Percentiles rank a stretch among this genome's conserved stretches.
Conservation (phyloP, 805 yeast genomes). For the Wickerhamiella spandovensis region DNA sequence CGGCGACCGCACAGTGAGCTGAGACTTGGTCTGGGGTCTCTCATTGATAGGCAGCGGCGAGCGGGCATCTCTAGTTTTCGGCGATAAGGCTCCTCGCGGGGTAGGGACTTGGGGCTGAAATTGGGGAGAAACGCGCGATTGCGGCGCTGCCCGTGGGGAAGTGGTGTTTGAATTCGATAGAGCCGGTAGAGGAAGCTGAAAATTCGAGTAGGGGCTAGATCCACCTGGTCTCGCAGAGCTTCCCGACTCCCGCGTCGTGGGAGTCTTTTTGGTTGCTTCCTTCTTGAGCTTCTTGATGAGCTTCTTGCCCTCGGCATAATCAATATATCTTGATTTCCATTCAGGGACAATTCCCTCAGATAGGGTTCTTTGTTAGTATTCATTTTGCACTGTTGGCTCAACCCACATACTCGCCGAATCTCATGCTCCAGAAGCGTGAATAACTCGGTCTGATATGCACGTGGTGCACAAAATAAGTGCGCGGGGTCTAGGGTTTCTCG, state of each 20-base stretch:
- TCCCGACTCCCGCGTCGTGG: not conserved
- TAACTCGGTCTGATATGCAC: not conserved
- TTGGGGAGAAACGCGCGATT: not conserved
- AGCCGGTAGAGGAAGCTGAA: slow-evolving; percentile 8
- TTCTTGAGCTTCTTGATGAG: slow-evolving; percentile 31
- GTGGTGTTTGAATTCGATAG: not conserved
- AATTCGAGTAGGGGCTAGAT: slow-evolving; percentile 1
- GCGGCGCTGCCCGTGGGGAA: slow-evolving; percentile 2
- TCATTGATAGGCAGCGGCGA: not conserved
- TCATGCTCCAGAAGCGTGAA: not conserved
- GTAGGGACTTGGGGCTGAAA: not conserved
- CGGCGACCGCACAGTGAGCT: slow-evolving; percentile 18
- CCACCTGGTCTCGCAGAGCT: slow-evolving; percentile 5
- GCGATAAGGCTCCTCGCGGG: not conserved
- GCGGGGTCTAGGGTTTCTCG: not conserved
- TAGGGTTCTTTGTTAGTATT: slow-evolving; percentile 5
- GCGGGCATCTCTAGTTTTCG: not conserved
- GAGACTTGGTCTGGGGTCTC: not conserved
- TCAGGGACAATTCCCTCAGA: slow-evolving; percentile 27
- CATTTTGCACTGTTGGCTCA: not conserved
- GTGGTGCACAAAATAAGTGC: not conserved
- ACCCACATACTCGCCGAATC: not conserved
- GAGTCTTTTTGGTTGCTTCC: not conserved
- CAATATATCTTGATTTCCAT: slow-evolving; percentile 31
- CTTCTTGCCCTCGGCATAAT: slow-evolving; percentile 38